phyloP scores from a whole-genome alignment of 257 asterid species.

The Solanum sparsipilum region DNA sequence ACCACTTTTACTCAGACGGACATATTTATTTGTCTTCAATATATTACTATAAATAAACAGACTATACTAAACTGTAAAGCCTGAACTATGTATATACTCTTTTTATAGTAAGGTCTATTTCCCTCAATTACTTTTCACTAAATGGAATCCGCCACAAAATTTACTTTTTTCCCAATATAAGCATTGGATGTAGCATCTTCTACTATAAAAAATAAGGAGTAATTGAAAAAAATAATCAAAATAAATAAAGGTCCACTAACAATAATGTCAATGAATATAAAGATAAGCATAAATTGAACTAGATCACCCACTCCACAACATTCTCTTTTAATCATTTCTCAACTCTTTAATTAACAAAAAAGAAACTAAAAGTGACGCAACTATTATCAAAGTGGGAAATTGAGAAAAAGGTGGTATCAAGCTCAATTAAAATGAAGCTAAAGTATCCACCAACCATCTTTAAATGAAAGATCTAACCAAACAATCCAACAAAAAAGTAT shows the following conservation, averaged over 20 bases:
- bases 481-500: neutral
- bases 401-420: neutral
- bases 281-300: neutral
- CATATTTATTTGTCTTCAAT: neutral
- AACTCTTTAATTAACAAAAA: neutral
- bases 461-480: neutral
- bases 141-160: neutral
- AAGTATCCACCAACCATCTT: neutral
- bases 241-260: neutral
- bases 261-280: neutral
- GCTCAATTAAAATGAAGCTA: neutral
- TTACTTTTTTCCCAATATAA: neutral
- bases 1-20: neutral
- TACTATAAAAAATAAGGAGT: neutral
- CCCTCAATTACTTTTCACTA: neutral
- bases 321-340: neutral
- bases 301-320: neutral
- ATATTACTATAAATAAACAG: neutral
- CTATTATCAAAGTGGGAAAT: neutral
- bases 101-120: neutral
- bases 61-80: neutral
- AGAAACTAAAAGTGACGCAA: neutral
- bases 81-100: neutral
- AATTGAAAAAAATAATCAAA: neutral
- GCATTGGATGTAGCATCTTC: neutral